These are phyloP conservation scores for Kodamaea kakaduensis DNA, from an alignment of 805 yeast species.

Conservation along the genomic window DNA sequence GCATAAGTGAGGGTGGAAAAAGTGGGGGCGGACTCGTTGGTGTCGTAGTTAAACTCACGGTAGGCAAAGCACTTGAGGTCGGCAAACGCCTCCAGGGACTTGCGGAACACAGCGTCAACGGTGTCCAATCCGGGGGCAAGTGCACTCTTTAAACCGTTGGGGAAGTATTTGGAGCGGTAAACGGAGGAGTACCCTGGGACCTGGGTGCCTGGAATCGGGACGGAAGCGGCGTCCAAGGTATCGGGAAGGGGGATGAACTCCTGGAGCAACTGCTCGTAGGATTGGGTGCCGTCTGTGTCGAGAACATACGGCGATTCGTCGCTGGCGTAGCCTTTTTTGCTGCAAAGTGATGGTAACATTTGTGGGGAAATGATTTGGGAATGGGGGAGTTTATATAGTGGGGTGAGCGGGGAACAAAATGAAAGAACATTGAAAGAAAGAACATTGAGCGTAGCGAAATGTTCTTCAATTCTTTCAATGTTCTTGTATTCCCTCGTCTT, in stretches of 20 bases:
- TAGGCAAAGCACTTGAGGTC: constrained; percentile 16
- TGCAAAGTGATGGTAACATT: constrained; percentile 9
- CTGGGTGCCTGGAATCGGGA: constrained; percentile 16
- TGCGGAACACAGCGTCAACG: constrained; percentile 15
- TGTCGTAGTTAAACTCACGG: constrained; percentile 18
- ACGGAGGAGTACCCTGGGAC: constrained; percentile 26
- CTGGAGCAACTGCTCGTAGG: constrained; percentile 12
- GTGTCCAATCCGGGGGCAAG: constrained; percentile 19
- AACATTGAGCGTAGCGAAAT: too few relatives aligned
- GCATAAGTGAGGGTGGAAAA: constrained; percentile 15
- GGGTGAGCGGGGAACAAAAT: too few relatives aligned
- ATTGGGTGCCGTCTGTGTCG: constrained; percentile 9
- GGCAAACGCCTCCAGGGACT: constrained; percentile 14
- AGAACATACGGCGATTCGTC: constrained; percentile 17
- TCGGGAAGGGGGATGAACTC: constrained; percentile 16
- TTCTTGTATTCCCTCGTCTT: too few relatives aligned
- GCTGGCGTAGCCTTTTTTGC: constrained; percentile 12
- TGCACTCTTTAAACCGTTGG: constrained; percentile 20
- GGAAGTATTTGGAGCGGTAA: constrained; percentile 27
- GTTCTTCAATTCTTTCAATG: too few relatives aligned
- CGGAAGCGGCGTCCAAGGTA: constrained; percentile 7
- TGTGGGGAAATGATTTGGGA: too few relatives aligned
- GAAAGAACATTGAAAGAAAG: too few relatives aligned
- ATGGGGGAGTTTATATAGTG: too few relatives aligned
- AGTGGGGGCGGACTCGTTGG: constrained; percentile 12